Base-by-base conservation (phyloP, 2,329 filamentous ascomycete genomes). In the Dendryphion nanum region DNA sequence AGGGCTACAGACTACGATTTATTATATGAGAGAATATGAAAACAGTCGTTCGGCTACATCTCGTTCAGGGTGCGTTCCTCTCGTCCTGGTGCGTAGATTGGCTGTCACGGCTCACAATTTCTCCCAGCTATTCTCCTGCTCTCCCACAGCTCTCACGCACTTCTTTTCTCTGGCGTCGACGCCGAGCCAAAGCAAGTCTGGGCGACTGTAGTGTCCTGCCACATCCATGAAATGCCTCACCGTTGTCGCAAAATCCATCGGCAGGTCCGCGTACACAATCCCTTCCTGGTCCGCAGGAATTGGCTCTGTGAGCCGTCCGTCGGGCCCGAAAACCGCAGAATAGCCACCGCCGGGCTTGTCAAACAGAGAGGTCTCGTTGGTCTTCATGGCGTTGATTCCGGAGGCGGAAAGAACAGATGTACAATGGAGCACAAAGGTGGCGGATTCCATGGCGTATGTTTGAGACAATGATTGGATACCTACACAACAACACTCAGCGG, bases 381-480 rank as follows among this genome's bases (percentile, higher is more conserved):
- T 75, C 6, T 60, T 55, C 55, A 78, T 68, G 2, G 41, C 36
- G 3, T 71, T 50, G 10, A 76, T 66, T 1, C 71, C 77, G 12
- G 64, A 52, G 5, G 72, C 47, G 0, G 64, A 68, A 34, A 77
- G 63, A 3, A 81, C 66, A 0, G 69, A 57, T 0, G 76, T 77
- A 33, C 63, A 62, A 45, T 78, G 75, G 3, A 81, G 67, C 1
- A 82, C 78, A 42, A 75, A 82, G 0, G 73, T 58, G 6, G 67
- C 65, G 2, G 74, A 71, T 51, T 83, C 79, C 6, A 82, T 72
- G 1, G 79, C 78, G 46, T 81, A 80, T 0, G 72, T 69, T 42
- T 74, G 74, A 0, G 75, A 73, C 1, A 79, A 61, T 30, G 51
- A 68, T 19, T 66, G 67, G 39, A 66, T 70, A 4, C 68, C 20